These are phyloP conservation scores for Microsporum audouinii DNA, from an alignment of 2,329 filamentous ascomycete species.

Conservation along the genomic window DNA sequence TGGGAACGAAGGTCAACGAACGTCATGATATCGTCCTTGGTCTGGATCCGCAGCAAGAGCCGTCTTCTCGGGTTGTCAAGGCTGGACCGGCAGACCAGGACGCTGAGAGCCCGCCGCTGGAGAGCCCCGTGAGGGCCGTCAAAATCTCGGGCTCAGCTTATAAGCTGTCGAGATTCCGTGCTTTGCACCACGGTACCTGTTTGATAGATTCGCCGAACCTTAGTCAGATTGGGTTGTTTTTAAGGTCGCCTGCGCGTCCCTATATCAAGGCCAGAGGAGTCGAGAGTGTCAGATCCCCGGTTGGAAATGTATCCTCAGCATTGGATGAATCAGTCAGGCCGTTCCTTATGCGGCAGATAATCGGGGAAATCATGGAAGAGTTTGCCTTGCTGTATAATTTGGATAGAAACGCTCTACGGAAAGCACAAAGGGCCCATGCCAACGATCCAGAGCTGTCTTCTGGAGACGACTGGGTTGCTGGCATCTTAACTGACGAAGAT, in stretches of 20 bases:
- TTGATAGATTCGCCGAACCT: slow-evolving; percentile 69
- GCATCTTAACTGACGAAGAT: slow-evolving; percentile 42
- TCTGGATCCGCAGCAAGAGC: slow-evolving; percentile 26
- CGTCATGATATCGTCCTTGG: slow-evolving; percentile 86
- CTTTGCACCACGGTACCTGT: slow-evolving; percentile 88
- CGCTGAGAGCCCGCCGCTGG: slow-evolving; percentile 32
- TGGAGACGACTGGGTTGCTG: slow-evolving; percentile 28
- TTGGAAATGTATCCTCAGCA: slow-evolving; percentile 61
- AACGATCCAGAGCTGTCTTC: slow-evolving; percentile 25
- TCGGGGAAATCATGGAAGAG: slow-evolving; percentile 48
- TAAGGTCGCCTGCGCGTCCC: slow-evolving; percentile 65
- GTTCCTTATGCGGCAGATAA: slow-evolving; percentile 39
- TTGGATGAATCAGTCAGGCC: slow-evolving; percentile 34
- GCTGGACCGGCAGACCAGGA: slow-evolving; percentile 29
- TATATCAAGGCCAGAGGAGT: slow-evolving; percentile 76
- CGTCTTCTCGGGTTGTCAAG: slow-evolving; percentile 11
- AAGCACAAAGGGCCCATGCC: slow-evolving; percentile 25
- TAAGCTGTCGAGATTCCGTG: slow-evolving; percentile 70
- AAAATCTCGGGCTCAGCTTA: slow-evolving; percentile 94
- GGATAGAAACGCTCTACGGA: slow-evolving; percentile 24
- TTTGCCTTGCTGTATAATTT: slow-evolving; percentile 58
- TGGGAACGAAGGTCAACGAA: slow-evolving; percentile 65
- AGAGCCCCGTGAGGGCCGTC: slow-evolving; percentile 35
- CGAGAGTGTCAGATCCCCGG: slow-evolving; percentile 76
- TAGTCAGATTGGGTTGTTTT: slow-evolving; percentile 52